These are phyloP conservation scores for Fusarium humuli DNA, from an alignment of 2,329 filamentous ascomycete species.

Conservation along the genomic window DNA sequence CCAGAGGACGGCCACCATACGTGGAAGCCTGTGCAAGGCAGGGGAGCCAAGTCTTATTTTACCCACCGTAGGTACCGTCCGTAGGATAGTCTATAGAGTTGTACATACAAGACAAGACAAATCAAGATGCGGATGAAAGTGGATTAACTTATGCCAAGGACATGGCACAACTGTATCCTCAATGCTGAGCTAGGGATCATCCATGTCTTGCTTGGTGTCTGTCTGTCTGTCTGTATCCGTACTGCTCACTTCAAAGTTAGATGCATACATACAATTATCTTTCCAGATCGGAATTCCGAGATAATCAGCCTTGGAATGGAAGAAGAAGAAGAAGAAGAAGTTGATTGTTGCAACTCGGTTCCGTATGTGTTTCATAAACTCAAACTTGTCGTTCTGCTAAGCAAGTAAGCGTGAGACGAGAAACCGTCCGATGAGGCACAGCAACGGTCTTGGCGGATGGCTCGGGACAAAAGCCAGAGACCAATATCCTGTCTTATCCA, in stretches of 20 bases:
- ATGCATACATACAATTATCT: not conserved
- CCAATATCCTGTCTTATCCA: not conserved
- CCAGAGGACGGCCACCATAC: constrained; percentile 24
- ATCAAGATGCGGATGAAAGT: not conserved
- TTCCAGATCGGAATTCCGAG: not conserved
- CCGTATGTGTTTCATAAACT: not conserved
- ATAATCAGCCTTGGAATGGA: not conserved
- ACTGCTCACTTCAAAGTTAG: no score
- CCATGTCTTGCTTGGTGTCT: not conserved
- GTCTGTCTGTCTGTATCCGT: not conserved
- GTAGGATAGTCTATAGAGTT: not conserved
- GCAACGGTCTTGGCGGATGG: constrained; percentile 18
- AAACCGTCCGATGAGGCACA: constrained; percentile 16
- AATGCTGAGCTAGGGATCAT: constrained; percentile 23
- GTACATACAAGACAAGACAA: not conserved
- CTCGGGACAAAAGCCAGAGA: constrained; percentile 26
- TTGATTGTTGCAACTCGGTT: not conserved
- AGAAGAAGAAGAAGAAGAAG: not conserved
- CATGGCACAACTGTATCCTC: constrained; percentile 29
- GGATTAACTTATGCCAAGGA: constrained; percentile 5
- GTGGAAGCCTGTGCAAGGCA: constrained; percentile 16
- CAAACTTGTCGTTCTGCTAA: not conserved
- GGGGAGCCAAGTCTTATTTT: constrained; percentile 7
- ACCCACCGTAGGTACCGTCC: not conserved
- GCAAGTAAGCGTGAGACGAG: not conserved